These are phyloP conservation scores for Hymenoscyphus infarciens DNA, from an alignment of 2,329 filamentous ascomycete genomes.

Conservation along the genomic window DNA sequence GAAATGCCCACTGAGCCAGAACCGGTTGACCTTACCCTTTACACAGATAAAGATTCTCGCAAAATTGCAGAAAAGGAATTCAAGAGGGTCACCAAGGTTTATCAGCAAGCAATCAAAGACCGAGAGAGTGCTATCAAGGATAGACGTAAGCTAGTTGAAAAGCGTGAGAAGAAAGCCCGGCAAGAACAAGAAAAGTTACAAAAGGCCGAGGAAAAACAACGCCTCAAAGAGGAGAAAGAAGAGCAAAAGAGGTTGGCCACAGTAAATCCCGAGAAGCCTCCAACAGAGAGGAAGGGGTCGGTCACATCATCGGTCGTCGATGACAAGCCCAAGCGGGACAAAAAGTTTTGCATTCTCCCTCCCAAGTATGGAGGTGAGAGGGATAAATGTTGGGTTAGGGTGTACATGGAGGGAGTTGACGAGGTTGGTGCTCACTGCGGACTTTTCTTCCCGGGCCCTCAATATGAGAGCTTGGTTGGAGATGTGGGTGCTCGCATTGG, in stretches of 20 bases:
- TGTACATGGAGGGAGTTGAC: slow-evolving; percentile 80
- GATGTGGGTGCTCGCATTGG: slow-evolving; percentile 66
- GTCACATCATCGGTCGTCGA: slow-evolving; percentile 18
- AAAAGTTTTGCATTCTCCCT: slow-evolving; percentile 76
- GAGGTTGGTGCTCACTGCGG: slow-evolving; percentile 83
- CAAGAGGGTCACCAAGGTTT: slow-evolving; percentile 57
- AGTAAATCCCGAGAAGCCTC: slow-evolving; percentile 21
- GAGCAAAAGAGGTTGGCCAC: slow-evolving; percentile 30
- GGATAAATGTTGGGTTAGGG: slow-evolving; percentile 71
- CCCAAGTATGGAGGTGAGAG: slow-evolving; percentile 48
- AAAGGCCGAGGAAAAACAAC: slow-evolving; percentile 33
- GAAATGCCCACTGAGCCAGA: slow-evolving; percentile 51
- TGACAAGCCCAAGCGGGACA: slow-evolving; percentile 35
- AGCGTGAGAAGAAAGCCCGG: slow-evolving; percentile 43
- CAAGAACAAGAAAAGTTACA: slow-evolving; percentile 40
- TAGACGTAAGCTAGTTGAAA: slow-evolving; percentile 56
- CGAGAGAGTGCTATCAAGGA: slow-evolving; percentile 62
- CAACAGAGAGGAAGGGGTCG: slow-evolving; percentile 16
- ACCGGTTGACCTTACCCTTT: slow-evolving; percentile 54
- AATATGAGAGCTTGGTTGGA: slow-evolving; percentile 74
- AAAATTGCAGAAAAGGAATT: slow-evolving; percentile 69
- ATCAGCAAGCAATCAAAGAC: slow-evolving; percentile 64
- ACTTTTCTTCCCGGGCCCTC: slow-evolving; percentile 69
- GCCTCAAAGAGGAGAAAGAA: slow-evolving; percentile 34
- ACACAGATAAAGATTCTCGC: slow-evolving; percentile 60